Evolutionary conservation across 495 filamentous ascomycete species (phyloP), one percentile per base, ranked within the genome.

Genomic region (Glarea lozoyensis): DNA sequence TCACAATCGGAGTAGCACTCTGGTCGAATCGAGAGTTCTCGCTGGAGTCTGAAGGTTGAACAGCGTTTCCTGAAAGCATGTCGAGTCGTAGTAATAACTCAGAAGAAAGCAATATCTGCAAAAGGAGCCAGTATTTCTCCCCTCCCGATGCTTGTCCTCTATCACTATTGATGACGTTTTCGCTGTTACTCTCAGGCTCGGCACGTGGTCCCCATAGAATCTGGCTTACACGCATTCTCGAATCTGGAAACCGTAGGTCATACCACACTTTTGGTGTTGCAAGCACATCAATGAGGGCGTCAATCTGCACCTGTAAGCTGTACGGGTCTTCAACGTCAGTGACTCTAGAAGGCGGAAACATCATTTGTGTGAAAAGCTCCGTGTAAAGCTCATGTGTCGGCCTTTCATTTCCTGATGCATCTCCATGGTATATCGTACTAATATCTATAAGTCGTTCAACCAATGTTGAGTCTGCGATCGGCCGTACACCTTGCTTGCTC

Each of bases 141-240:
- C 68, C 58, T 13, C 66, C 65, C 11, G 59, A 53, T 57, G 73
- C 69, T 35, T 67, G 65, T 23, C 61, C 60, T 36, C 61, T 56
- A 38, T 70, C 72, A 43, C 35, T 48, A 32, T 62, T 60, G 35
- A 61, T 51, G 54, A 61, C 52, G 4, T 56, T 46, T 29, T 61
- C 61, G 2, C 66, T 56, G 4, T 67, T 60, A 11, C 56, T 58
- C 4, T 65, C 63, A 35, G 52, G 53, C 32, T 62, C 60, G 12
- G 59, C 56, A 6, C 60, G 45, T n/a, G 65, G 58, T 15, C 79
- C 82, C 84, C 85, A 94, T 13, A 94, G 64, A 45, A 92, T 60
- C 53, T 92, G 86, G n/a, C 87, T 86, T 1, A 83, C 71, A 10
- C 81, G 66, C 20, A 89, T 76, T 15, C 87, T 71, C 84, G 84